Evolutionary conservation across 225 moss, liverwort and hornwort species (phyloP).

Genomic region (Pseudoscleropodium purum): DNA sequence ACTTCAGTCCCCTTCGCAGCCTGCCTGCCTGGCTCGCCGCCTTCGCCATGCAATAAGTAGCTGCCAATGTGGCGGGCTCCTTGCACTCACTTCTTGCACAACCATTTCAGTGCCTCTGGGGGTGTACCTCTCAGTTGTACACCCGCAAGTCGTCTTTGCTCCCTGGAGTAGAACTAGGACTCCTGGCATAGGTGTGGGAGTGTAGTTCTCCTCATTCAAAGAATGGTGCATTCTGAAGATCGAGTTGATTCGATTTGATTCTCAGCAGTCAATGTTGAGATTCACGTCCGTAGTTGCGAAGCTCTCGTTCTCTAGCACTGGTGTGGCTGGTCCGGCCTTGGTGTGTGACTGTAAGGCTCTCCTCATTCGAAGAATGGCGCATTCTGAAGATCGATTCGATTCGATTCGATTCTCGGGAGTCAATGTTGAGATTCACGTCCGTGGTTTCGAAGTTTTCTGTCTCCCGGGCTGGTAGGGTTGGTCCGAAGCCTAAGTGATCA

Average conservation of each 20-base stretch:
- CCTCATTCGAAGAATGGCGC: not conserved
- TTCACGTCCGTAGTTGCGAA: not conserved
- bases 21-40: not conserved
- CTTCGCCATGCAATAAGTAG: slow-evolving; percentile 35
- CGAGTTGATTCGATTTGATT: not conserved
- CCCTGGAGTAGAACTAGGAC: not conserved
- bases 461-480: not conserved
- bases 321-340: not conserved
- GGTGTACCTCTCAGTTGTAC: not conserved
- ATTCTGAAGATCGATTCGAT: not conserved
- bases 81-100: not conserved
- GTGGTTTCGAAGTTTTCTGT: not conserved
- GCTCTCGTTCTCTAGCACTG: not conserved
- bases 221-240: not conserved
- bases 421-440: not conserved
- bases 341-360: not conserved
- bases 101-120: not conserved
- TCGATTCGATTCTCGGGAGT: not conserved
- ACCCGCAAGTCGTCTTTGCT: not conserved
- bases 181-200: too few relatives aligned
- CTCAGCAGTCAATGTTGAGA: not conserved
- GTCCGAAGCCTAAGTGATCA: not conserved
- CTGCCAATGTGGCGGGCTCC: not conserved
- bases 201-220: not conserved
- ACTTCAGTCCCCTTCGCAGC: not conserved